Conservation (phyloP, 164 flowering plant genomes). For the Hamamelis virginiana region DNA sequence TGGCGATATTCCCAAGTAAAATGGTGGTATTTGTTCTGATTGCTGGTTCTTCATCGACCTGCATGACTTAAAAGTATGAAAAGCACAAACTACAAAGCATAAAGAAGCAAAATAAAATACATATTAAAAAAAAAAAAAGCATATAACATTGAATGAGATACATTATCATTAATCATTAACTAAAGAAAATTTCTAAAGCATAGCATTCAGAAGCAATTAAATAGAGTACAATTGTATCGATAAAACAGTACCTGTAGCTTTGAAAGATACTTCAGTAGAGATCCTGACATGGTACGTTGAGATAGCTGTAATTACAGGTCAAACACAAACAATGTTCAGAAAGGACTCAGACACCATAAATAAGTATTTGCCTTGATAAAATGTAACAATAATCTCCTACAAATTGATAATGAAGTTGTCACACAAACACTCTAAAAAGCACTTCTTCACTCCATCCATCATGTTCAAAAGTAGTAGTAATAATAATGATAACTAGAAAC, state of each 20-base stretch:
- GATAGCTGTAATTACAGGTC: conserved; percentile 65
- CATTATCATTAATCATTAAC: no score
- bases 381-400: not conserved
- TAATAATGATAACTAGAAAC: not conserved
- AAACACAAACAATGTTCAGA: conserved; percentile 11
- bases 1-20: conserved; percentile 94
- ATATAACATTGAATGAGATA: no score
- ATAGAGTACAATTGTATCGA: not conserved
- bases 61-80: conserved; percentile 22
- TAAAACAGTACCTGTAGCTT: conserved; percentile 80
- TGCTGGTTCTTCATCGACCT: conserved; percentile 99
- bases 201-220: not conserved
- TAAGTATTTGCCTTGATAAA: not conserved
- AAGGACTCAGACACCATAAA: not conserved
- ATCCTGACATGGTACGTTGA: conserved; percentile 84
- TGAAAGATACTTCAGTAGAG: conserved; percentile 87
- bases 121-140: not conserved
- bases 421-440: no score
- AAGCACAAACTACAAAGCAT: not conserved
- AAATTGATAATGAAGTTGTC: not conserved
- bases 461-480: not conserved
- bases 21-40: conserved; percentile 98
- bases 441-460: not conserved
- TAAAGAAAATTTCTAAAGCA: no score
- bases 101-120: no score